A percentile compares a stretch with the other conserved stretches of the same genome.
phyloP scores from a whole-genome alignment of 768 basidiomycete species.

The Glaciozyma martinii region DNA sequence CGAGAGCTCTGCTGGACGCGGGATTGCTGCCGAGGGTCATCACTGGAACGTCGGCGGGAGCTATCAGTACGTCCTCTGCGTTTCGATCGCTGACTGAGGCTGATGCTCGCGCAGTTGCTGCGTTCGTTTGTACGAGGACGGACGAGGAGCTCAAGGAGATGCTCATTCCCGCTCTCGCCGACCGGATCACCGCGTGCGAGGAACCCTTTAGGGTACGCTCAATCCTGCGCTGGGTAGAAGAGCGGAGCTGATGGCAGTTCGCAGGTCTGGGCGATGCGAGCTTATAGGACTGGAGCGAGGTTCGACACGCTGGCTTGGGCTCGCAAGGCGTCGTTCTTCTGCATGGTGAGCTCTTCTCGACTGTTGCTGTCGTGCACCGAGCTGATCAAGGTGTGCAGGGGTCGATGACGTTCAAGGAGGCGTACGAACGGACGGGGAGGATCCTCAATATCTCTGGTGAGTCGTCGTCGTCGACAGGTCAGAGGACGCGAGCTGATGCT shows the following conservation, averaged over 20 bases:
- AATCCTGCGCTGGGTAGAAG: neutral
- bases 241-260: neutral
- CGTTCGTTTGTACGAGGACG: conserved; percentile 74
- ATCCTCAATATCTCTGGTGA: conserved; percentile 71
- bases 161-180: conserved; percentile 72
- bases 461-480: conserved; percentile 55
- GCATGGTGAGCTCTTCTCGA: conserved; percentile 38
- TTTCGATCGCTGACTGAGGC: neutral
- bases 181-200: conserved; percentile 53
- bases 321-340: conserved; percentile 80
- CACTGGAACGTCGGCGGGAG: conserved; percentile 90
- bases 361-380: neutral
- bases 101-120: conserved; percentile 37
- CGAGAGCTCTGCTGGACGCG: conserved; percentile 83
- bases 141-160: conserved; percentile 72
- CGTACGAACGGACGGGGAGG: conserved; percentile 80
- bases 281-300: conserved; percentile 81
- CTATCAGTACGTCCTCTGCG: conserved; percentile 47
- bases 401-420: conserved; percentile 90
- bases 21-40: conserved; percentile 80
- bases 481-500: conserved; percentile 39
- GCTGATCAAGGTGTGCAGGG: conserved; percentile 44
- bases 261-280: conserved; percentile 41
- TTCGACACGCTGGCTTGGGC: conserved; percentile 90
- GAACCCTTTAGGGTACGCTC: conserved; percentile 65